Evolutionary conservation across 257 asterid genomes (phyloP).

Genomic region (Solanum chmielewskii): DNA sequence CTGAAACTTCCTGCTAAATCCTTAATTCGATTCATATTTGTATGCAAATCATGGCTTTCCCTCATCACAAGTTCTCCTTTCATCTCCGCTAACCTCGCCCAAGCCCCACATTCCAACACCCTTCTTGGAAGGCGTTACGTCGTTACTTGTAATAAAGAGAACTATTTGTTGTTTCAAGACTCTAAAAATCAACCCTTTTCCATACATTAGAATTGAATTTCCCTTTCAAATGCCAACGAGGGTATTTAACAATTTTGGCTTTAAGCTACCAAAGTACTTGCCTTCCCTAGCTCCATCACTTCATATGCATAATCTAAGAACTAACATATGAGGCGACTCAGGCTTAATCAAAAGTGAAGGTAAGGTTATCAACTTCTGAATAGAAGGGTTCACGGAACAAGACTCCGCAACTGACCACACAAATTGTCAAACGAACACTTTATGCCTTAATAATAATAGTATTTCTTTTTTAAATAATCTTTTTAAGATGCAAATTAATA

Average conservation of each 20-base stretch:
- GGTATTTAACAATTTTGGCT: no score
- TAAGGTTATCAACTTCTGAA: not conserved
- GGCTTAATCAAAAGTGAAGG: conserved; percentile 19
- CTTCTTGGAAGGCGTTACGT: conserved; percentile 27
- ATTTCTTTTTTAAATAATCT: no score
- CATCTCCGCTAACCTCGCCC: conserved; percentile 21
- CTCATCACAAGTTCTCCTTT: conserved; percentile 29
- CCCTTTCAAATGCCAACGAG: no score
- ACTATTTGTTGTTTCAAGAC: conserved; percentile 10
- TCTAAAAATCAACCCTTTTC: not conserved
- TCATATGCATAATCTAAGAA: conserved; percentile 21
- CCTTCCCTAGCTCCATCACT: no score
- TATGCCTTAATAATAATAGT: no score
- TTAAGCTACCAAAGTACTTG: no score
- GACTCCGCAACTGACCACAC: no score
- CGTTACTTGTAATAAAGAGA: conserved; percentile 13
- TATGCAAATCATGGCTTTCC: conserved; percentile 38
- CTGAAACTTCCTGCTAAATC: conserved; percentile 27
- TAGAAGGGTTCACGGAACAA: no score
- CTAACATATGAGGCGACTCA: not conserved
- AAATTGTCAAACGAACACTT: no score
- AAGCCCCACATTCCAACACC: not conserved
- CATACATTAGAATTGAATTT: not conserved
- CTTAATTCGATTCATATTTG: conserved; percentile 20
- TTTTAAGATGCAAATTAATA: no score